Conservation (phyloP, 2,329 filamentous ascomycete genomes). For the Aspergillus quadricinctus region DNA sequence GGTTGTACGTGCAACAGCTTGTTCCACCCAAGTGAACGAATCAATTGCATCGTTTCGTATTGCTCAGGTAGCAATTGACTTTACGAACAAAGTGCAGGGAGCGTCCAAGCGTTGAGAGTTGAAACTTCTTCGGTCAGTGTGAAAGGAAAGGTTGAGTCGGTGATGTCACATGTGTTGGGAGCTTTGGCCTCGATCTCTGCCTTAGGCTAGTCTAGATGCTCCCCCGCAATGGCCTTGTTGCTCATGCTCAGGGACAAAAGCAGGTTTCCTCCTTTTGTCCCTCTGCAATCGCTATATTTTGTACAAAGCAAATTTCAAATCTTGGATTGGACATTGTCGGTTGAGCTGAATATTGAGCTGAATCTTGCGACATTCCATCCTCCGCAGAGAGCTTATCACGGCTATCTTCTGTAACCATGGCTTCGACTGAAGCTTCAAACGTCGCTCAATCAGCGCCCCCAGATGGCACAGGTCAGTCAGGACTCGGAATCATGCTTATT, state of each 20-base stretch:
- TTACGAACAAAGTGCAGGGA: neutral
- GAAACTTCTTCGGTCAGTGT: no score
- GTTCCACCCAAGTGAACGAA: neutral
- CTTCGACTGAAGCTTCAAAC: slow-evolving; percentile 12
- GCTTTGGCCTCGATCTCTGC: slow-evolving; percentile 4
- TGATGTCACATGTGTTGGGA: slow-evolving; percentile 14
- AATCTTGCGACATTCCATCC: neutral
- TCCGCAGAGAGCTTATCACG: neutral
- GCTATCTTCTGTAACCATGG: slow-evolving; percentile 11
- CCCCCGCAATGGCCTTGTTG: neutral
- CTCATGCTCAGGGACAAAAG: neutral
- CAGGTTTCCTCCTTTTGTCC: neutral
- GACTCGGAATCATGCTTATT: neutral
- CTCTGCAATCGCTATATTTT: neutral
- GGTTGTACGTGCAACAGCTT: neutral
- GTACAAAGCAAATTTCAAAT: neutral
- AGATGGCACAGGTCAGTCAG: slow-evolving; percentile 29
- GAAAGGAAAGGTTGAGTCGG: slow-evolving; percentile 7
- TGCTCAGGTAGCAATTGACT: neutral
- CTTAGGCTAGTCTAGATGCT: slow-evolving; percentile 5
- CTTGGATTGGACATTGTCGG: neutral
- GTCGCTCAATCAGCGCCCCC: slow-evolving; percentile 5
- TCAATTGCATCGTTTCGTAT: neutral
- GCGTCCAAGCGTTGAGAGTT: neutral
- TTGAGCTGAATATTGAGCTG: neutral